Base-by-base conservation (phyloP, 306 rosid species). In the Hylodesmum podocarpum region DNA sequence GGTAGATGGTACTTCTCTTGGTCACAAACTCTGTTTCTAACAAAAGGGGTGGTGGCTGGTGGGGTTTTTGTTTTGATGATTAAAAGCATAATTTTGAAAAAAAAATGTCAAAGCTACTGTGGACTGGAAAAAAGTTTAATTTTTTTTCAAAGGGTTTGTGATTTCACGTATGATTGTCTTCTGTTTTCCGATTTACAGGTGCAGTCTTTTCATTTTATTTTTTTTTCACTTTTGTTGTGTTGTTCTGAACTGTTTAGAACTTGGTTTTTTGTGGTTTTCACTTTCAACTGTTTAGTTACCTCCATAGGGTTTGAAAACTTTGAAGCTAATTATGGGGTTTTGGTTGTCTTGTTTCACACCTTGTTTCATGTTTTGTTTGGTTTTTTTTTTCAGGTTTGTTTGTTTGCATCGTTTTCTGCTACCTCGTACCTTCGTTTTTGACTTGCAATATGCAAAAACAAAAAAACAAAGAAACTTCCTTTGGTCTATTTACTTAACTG, bases 271-370 rank as follows among this genome's bases (percentile, higher is more conserved):
- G 5, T 28, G 39, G 40, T 58, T 58, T 58, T 58, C 40, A 14
- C 65, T 25, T 57, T 27, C 37, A 13, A 14, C 37, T 27, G 14
- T n/a, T 15, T 11, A n/a, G 12, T 14, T 11, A 13, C 46, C 28
- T 25, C 18, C 41, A 71, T 79, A 79, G 79, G 84, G 72, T 84
- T 84, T 76, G 41, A 71, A n/a, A n/a, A 49, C 71, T 10, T 4
- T 72, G 65, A 80, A 28, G 40, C 19, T 4, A 14, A 37, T 65
- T 54, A 10, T 34, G 72, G 43, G 65, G 53, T 12, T 65, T 51
- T 13, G 65, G 72, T 63, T n/a, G n/a, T n/a, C n/a, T n/a, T n/a
- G n/a, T n/a, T 66, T 29, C 15, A 3, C 70, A n/a, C 27, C 29
- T 40, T 1, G 2, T 39, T 51, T 67, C 4, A 6, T 2, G 14